Evolutionary conservation across 192 early-diverging fungal species (phyloP).

Genomic region (Endogone sp.): DNA sequence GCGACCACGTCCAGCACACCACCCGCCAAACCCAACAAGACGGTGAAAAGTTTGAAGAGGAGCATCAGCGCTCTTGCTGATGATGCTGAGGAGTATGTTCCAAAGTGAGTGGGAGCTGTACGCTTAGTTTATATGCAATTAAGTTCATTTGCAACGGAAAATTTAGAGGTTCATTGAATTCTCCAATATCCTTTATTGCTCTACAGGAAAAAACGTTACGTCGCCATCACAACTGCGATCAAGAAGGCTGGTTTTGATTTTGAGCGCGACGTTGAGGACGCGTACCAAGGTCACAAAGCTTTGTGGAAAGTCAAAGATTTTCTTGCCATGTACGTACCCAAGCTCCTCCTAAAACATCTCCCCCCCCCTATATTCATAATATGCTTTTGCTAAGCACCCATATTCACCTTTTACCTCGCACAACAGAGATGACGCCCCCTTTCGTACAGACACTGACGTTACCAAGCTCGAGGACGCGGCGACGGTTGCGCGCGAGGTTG

Average conservation of each 20-base stretch:
- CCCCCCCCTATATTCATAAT: background rate
- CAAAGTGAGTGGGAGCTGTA: background rate
- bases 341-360: no score
- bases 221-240: background rate
- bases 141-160: no score
- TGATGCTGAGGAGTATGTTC: background rate
- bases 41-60: background rate
- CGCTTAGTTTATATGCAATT: no score
- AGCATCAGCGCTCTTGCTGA: background rate
- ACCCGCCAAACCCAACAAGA: background rate
- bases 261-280: background rate
- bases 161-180: background rate
- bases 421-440: background rate
- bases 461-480: background rate
- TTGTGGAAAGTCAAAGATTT: background rate
- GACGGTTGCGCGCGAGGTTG: background rate
- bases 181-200: no score
- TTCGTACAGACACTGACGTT: background rate
- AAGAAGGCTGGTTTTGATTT: background rate
- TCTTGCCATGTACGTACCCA: background rate
- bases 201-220: background rate
- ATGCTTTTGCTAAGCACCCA: no score
- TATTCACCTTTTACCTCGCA: no score
- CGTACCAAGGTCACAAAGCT: background rate
- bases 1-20: background rate